Conservation (phyloP, 371 early-diverging fungal species). For the Entomophthora muscae region DNA sequence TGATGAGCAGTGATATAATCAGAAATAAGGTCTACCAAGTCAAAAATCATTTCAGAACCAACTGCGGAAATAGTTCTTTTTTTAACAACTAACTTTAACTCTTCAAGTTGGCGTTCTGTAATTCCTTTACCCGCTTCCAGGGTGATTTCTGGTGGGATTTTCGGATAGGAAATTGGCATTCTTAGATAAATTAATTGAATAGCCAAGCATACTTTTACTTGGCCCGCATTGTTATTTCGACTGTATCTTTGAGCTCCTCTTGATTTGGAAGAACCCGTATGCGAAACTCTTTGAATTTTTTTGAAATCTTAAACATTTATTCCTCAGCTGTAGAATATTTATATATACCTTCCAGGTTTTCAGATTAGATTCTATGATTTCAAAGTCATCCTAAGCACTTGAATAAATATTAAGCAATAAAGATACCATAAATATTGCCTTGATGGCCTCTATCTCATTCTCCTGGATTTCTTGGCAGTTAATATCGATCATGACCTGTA, state of each 20-base stretch:
- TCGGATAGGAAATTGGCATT: background rate
- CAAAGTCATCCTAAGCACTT: constrained; percentile 3
- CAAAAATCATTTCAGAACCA: constrained; percentile 7
- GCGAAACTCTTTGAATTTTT: constrained; percentile 4
- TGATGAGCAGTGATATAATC: background rate
- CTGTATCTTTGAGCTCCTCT: background rate
- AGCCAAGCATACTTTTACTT: background rate
- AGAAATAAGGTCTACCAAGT: background rate
- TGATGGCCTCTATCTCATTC: constrained; percentile 7
- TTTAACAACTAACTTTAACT: background rate
- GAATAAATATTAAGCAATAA: background rate
- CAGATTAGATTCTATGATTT: constrained; percentile 1
- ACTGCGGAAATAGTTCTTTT: background rate
- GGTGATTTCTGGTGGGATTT: constrained; percentile 1
- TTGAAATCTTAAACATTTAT: no score
- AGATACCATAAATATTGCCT: constrained; percentile 7
- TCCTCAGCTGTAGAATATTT: background rate
- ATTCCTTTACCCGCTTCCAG: background rate
- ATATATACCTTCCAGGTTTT: constrained; percentile 5
- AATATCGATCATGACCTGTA: constrained; percentile 1
- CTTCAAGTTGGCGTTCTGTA: background rate
- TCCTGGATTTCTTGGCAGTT: constrained; percentile 6
- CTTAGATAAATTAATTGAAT: background rate
- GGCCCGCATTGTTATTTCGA: background rate
- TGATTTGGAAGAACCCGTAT: background rate